Percentiles rank a stretch among this genome's conserved stretches.
Conservation (phyloP, 2,329 filamentous ascomycete species). For the Aspergillaceae sp. region DNA sequence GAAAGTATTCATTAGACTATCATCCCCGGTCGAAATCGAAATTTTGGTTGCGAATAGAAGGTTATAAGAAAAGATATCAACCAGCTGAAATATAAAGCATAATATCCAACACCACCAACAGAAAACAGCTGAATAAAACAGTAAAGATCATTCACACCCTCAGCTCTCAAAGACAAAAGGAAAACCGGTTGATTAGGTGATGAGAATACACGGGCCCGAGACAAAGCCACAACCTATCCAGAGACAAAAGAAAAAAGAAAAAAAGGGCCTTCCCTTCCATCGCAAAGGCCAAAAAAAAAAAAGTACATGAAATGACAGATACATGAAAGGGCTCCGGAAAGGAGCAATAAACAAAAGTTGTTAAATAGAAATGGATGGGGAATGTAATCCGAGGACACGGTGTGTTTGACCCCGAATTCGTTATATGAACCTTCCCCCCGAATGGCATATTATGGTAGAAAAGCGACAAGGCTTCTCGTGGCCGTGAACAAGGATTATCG, state of each 20-base stretch:
- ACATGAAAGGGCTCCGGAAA: slow-evolving; percentile 19
- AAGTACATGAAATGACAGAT: slow-evolving; percentile 13
- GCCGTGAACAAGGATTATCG: slow-evolving; percentile 38
- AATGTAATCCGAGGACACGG: not conserved
- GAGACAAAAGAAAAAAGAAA: not conserved
- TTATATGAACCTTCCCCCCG: slow-evolving; percentile 5
- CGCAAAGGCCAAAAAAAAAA: slow-evolving; percentile 12
- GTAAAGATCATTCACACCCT: too few species aligned
- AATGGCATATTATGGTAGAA: slow-evolving; percentile 21
- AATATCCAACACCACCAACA: too few species aligned
- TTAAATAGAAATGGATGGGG: slow-evolving; percentile 18
- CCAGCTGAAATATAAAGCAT: too few species aligned
- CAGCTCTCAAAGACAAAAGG: too few species aligned
- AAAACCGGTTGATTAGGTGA: too few species aligned
- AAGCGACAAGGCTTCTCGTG: slow-evolving; percentile 9
- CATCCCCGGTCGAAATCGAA: too few species aligned
- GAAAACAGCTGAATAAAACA: too few species aligned
- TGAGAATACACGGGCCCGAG: slow-evolving; percentile 10
- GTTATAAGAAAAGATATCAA: too few species aligned
- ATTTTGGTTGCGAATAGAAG: too few species aligned
- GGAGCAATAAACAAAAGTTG: slow-evolving; percentile 14
- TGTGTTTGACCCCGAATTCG: not conserved
- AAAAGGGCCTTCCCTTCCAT: slow-evolving; percentile 17
- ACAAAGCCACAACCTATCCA: slow-evolving; percentile 20
- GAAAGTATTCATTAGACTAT: too few species aligned